Conservation (phyloP, 2,329 filamentous ascomycete species). For the Neonectria magnoliae region DNA sequence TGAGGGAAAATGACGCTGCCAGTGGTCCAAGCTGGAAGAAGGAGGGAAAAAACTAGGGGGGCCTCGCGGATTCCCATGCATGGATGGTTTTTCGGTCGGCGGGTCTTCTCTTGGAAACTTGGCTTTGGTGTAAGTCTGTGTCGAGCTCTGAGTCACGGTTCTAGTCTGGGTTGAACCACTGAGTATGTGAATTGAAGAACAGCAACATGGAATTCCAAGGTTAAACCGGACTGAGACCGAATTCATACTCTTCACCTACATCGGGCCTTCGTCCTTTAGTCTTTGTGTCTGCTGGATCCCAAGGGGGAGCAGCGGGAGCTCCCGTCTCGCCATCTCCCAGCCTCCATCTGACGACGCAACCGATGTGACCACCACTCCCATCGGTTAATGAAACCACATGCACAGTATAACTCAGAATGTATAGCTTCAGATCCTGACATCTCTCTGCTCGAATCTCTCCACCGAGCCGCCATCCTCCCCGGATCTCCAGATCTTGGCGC, state of each 20-base stretch:
- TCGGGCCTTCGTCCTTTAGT: not conserved
- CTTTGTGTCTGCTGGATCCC: not conserved
- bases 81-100: not conserved
- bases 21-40: conserved; percentile 9
- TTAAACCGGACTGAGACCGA: not conserved
- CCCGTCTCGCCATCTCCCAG: conserved; percentile 5
- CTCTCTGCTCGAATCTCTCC: not conserved
- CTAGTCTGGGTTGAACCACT: not conserved
- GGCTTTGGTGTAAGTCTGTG: not conserved
- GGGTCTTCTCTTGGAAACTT: not conserved
- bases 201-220: not conserved
- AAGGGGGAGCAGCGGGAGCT: conserved; percentile 9
- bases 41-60: conserved; percentile 5
- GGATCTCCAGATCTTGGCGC: conserved; percentile 28
- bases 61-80: conserved; percentile 10
- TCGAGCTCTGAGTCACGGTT: not conserved
- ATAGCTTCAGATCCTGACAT: not conserved
- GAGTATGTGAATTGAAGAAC: not conserved
- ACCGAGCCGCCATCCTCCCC: conserved; percentile 9
- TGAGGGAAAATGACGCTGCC: conserved; percentile 12
- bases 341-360: not conserved
- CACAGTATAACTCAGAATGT: not conserved
- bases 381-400: not conserved
- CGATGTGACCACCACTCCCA: no score
- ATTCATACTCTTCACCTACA: not conserved